A percentile compares a stretch with the other conserved stretches of the same genome.
Conservation (phyloP, 768 basidiomycete genomes). For the Amanita rubescens region DNA sequence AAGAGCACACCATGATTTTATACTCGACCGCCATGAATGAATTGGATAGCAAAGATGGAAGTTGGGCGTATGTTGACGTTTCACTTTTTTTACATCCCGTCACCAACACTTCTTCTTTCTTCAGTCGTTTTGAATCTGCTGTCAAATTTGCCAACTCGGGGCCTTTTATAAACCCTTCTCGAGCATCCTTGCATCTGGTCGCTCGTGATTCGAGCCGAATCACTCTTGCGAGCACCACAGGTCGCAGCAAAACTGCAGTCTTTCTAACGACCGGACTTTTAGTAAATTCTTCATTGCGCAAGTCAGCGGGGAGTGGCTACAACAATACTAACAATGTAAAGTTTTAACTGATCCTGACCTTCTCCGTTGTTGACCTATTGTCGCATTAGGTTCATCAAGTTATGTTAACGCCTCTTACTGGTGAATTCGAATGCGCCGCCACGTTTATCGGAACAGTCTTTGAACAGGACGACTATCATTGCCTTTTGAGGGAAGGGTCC, state of each 20-base stretch:
- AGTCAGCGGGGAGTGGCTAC: not conserved
- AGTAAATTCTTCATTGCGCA: not conserved
- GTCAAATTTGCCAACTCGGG: not conserved
- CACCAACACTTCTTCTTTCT: not conserved
- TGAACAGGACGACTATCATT: not conserved
- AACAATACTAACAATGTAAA: not conserved
- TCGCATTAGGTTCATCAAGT: not conserved
- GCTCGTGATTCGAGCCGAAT: not conserved
- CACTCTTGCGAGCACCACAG: not conserved
- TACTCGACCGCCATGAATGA: no score
- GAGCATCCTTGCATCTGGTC: not conserved
- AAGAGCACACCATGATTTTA: no score
- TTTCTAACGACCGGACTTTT: not conserved
- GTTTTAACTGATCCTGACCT: not conserved
- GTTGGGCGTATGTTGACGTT: not conserved
- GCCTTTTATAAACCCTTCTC: not conserved
- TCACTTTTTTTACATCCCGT: no score
- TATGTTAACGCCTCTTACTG: not conserved
- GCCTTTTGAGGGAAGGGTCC: not conserved
- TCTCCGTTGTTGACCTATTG: no score
- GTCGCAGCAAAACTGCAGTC: not conserved
- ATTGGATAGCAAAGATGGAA: not conserved
- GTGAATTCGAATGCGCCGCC: not conserved
- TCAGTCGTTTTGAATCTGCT: not conserved
- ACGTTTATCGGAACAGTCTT: not conserved